phyloP scores from a whole-genome alignment of 345 rosid genomes.

The Boechera divaricarpa region DNA sequence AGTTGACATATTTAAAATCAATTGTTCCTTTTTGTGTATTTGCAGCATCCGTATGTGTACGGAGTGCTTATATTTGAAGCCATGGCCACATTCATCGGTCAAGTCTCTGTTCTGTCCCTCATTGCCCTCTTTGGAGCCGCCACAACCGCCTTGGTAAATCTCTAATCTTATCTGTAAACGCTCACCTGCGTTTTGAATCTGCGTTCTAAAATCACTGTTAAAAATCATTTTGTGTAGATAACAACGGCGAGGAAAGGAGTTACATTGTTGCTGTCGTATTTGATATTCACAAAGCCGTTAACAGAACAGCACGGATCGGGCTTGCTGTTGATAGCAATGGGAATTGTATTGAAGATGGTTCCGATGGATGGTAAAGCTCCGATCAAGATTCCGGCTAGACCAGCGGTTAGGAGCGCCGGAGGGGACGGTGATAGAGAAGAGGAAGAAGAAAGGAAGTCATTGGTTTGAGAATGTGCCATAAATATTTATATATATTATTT shows the following conservation, averaged over 20 bases:
- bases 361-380: conserved; percentile 51
- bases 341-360: conserved; percentile 66
- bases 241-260: conserved; percentile 57
- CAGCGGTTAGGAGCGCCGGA: conserved; percentile 23
- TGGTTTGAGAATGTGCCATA: conserved; percentile 51
- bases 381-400: conserved; percentile 31
- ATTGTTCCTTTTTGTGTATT: conserved; percentile 16
- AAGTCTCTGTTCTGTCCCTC: conserved; percentile 91
- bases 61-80: conserved; percentile 94
- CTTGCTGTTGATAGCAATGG: conserved; percentile 75
- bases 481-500: neutral
- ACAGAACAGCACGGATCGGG: conserved; percentile 83
- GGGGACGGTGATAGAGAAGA: conserved; percentile 37
- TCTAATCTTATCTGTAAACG: neutral
- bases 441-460: conserved; percentile 62
- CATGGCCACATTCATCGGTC: conserved; percentile 94
- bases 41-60: conserved; percentile 92
- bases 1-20: conserved; percentile 7
- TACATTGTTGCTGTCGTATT: conserved; percentile 77
- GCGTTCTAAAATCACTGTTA: neutral
- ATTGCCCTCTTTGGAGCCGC: conserved; percentile 97
- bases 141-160: conserved; percentile 85
- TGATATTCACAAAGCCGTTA: conserved; percentile 87
- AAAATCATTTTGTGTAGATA: conserved; percentile 33
- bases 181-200: neutral